phyloP scores from a whole-genome alignment of 352 stramenopile species.

The Phytophthora cajani region DNA sequence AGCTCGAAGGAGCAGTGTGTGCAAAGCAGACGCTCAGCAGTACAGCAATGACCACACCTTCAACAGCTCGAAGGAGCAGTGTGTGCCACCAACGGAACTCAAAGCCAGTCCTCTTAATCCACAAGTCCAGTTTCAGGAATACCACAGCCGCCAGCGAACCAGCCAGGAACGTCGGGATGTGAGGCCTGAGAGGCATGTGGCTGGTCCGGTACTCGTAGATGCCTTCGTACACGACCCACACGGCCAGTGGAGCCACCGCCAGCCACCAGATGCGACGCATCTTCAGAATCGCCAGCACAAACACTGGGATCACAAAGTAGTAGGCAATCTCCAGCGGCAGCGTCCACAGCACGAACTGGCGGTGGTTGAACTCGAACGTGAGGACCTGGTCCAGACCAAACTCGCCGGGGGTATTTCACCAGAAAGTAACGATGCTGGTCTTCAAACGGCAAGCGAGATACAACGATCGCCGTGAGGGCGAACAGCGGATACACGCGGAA shows the following conservation, averaged over 20 bases:
- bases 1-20: constrained; percentile 23
- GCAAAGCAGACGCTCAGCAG: constrained; percentile 43
- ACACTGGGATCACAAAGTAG: constrained; percentile 54
- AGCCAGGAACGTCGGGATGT: constrained; percentile 45
- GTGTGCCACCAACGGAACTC: constrained; percentile 31
- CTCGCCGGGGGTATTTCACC: constrained; percentile 31
- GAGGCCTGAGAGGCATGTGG: constrained; percentile 36
- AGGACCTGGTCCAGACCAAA: constrained; percentile 52
- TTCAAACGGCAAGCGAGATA: constrained; percentile 40
- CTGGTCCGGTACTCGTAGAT: constrained; percentile 33
- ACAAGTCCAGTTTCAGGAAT: constrained; percentile 34
- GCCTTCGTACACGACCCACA: constrained; percentile 37
- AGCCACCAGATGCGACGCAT: constrained; percentile 41
- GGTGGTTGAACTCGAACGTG: constrained; percentile 44
- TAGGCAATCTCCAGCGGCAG: constrained; percentile 58
- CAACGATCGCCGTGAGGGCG: constrained; percentile 29
- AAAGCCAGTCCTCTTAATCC: constrained; percentile 30
- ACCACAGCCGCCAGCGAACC: constrained; percentile 50
- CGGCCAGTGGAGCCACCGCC: constrained; percentile 24
- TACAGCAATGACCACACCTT: constrained; percentile 30
- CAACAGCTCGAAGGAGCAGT: constrained; percentile 21
- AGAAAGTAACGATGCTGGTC: constrained; percentile 39
- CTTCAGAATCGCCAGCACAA: constrained; percentile 36
- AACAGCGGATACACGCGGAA: constrained; percentile 71
- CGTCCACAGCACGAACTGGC: constrained; percentile 60